phyloP scores from a whole-genome alignment of 1,139 yeast genomes.

The Starmera stellimalicola region DNA sequence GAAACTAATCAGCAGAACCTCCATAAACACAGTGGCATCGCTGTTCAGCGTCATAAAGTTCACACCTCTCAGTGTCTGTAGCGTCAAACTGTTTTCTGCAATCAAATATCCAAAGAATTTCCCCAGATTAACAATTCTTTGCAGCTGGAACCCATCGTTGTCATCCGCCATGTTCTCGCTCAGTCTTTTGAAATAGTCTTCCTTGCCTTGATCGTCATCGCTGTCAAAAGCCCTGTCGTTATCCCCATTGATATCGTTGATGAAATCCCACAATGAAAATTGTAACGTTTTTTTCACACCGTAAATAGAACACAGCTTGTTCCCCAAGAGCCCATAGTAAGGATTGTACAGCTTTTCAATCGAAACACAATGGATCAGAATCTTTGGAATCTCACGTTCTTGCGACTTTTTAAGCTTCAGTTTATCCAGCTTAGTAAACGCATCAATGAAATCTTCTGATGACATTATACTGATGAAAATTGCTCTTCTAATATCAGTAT shows the following conservation, averaged over 20 bases:
- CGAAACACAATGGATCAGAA: conserved; percentile 76
- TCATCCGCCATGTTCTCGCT: conserved; percentile 23
- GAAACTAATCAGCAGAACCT: conserved; percentile 60
- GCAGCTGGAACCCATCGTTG: conserved; percentile 43
- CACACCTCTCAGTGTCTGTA: conserved; percentile 63
- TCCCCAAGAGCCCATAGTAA: conserved; percentile 75
- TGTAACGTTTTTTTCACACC: conserved; percentile 76
- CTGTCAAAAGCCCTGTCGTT: conserved; percentile 30
- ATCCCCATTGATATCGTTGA: conserved; percentile 62
- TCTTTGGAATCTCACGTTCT: conserved; percentile 79
- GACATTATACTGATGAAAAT: conserved; percentile 92
- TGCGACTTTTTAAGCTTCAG: conserved; percentile 74
- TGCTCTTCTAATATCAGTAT: conserved; percentile 90
- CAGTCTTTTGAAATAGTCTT: conserved; percentile 17
- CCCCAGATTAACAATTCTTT: conserved; percentile 62
- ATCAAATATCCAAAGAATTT: conserved; percentile 69
- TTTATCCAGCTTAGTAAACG: conserved; percentile 73
- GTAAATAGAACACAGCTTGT: conserved; percentile 63
- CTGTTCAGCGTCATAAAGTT: conserved; percentile 66
- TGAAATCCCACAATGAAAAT: conserved; percentile 80
- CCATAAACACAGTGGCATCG: conserved; percentile 63
- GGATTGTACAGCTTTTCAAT: conserved; percentile 85
- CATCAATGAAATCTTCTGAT: conserved; percentile 85
- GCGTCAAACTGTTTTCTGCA: conserved; percentile 61
- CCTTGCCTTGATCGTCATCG: conserved; percentile 23